Conservation (phyloP, 2,329 filamentous ascomycete genomes). For the Apiospora kogelbergensis region DNA sequence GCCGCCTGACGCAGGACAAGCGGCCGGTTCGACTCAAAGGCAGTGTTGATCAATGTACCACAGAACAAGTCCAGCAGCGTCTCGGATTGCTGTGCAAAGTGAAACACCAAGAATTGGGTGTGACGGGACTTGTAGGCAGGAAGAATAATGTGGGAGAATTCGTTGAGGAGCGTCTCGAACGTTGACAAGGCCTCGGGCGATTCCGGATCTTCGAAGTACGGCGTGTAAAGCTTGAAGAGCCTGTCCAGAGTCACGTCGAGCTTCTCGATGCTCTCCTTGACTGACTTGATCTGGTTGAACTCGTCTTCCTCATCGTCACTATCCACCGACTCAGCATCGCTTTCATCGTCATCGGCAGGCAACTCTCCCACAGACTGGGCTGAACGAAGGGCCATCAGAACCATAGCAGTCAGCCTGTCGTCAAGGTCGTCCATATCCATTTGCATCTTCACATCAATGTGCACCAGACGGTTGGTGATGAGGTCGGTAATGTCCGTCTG, state of each 20-base stretch:
- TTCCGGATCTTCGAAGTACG: constrained; percentile 68
- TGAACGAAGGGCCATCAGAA: constrained; percentile 55
- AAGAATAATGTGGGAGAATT: constrained; percentile 85
- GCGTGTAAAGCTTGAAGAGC: constrained; percentile 80
- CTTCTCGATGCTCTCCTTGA: constrained; percentile 84
- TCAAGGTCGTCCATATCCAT: constrained; percentile 90
- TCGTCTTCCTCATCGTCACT: constrained; percentile 69
- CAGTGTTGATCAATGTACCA: constrained; percentile 70
- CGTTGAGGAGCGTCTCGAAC: constrained; percentile 77
- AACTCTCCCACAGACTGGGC: constrained; percentile 42
- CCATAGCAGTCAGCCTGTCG: constrained; percentile 77
- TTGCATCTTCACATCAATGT: constrained; percentile 94
- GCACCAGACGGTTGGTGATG: constrained; percentile 83
- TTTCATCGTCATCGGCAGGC: constrained; percentile 42
- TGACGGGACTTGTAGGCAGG: constrained; percentile 91
- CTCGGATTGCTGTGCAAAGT: constrained; percentile 83
- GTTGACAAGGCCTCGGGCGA: constrained; percentile 68
- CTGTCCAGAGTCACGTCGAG: constrained; percentile 88
- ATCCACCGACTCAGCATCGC: constrained; percentile 69
- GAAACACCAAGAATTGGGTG: constrained; percentile 93
- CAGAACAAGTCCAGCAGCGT: constrained; percentile 80
- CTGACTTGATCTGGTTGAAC: constrained; percentile 63
- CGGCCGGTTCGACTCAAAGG: constrained; percentile 69
- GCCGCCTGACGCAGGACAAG: constrained; percentile 79
- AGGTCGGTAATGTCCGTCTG: constrained; percentile 79